Evolutionary conservation across 257 asterid genomes (phyloP), one percentile per base, ranked within the genome.

Genomic region (Nicotiana benthamiana): DNA sequence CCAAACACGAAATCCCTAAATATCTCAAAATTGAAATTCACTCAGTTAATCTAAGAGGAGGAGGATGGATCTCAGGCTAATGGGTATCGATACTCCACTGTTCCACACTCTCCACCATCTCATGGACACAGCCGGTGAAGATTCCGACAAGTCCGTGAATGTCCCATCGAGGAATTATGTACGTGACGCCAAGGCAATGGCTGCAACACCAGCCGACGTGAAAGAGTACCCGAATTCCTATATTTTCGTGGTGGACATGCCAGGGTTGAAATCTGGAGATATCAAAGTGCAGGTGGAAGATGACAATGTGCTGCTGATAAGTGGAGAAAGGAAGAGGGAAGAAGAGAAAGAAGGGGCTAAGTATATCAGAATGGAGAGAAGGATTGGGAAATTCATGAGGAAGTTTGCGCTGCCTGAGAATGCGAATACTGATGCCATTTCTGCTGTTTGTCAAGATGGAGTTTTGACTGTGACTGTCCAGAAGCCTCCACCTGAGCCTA

Each of bases 161-260:
- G 64, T 32, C 60, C 88, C 89, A 20, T 64, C 87, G 9, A 43
- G 40, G 40, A 64, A 86, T 28, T 88, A 76, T 78, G 78, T 86
- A 16, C 91, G 87, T 36, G 91, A 86, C 84, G 88, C 88, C 11
- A 75, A 75, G 56, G 84, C 84, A 3, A 82, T 82, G 89, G 88
- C 86, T 28, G 86, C 89, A n/a, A 88, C 91, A 5, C 89, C 89
- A 28, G 89, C 88, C 1, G 88, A 88, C 84, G 79, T 88, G 53
- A 83, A 75, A 16, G 89, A 88, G 75, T 81, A 80, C 76, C 87
- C 88, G 6, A 61, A 53, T 18, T 79, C 88, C 5, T 88, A 88
- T 75, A 84, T 36, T 22, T 88, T 88, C 68, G 80, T 83, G 18
- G 36, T 88, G 75, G 91, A 88, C 81, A 88, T 88, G 91, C 91